A percentile compares a stretch with the other conserved stretches of the same genome.
Evolutionary conservation across 768 basidiomycete genomes (phyloP).

Genomic region (Tricholoma bakamatsutake): DNA sequence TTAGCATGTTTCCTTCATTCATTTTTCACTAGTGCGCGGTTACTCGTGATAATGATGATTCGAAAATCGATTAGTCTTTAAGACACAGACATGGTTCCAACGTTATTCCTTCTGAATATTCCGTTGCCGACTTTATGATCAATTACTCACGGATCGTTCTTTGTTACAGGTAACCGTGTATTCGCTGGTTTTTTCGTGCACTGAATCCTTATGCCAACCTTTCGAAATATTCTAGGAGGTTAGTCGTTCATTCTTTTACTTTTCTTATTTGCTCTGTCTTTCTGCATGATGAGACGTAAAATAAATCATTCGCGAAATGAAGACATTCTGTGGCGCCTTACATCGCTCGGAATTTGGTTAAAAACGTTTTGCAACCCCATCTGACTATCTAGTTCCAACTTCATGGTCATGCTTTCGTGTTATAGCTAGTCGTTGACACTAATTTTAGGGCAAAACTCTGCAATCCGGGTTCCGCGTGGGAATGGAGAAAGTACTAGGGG

Average conservation of each 20-base stretch:
- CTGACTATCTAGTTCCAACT: conserved; percentile 33
- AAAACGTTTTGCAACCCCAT: conserved; percentile 62
- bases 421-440: conserved; percentile 1
- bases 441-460: conserved; percentile 47
- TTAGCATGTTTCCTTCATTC: conserved; percentile 27
- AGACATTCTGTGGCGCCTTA: conserved; percentile 59
- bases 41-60: conserved; percentile 30
- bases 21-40: neutral
- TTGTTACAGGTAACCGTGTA: conserved; percentile 17
- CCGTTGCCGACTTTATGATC: conserved; percentile 12
- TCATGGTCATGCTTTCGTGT: conserved; percentile 1
- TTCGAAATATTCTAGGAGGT: conserved; percentile 29
- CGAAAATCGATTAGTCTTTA: conserved; percentile 91
- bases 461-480: conserved; percentile 77
- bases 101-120: conserved; percentile 18
- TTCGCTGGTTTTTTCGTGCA: neutral
- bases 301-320: conserved; percentile 61
- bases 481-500: conserved; percentile 77
- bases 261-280: neutral
- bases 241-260: conserved; percentile 16
- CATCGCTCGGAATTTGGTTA: conserved; percentile 57
- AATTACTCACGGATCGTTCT: conserved; percentile 9
- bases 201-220: conserved; percentile 11
- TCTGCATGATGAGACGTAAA: conserved; percentile 44
- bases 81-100: conserved; percentile 78